Conservation (phyloP, 768 basidiomycete genomes). For the Psilocybe cyanescens region DNA sequence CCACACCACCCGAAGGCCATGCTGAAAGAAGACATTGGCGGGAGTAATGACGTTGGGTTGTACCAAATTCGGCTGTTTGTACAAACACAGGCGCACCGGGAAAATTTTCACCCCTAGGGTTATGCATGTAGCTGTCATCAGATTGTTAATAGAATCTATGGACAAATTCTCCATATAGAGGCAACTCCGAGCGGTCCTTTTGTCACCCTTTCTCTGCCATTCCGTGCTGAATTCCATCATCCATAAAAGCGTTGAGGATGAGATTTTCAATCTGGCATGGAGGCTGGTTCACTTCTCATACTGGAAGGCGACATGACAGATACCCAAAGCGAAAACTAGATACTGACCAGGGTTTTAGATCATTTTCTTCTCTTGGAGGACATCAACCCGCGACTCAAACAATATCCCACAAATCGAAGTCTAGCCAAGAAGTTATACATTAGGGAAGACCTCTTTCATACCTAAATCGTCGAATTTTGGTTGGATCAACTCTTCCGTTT, state of each 20-base stretch:
- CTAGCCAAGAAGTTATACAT: neutral
- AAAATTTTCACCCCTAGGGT: neutral
- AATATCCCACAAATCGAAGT: neutral
- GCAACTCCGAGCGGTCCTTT: neutral
- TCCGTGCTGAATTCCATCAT: neutral
- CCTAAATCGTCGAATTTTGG: constrained; percentile 4
- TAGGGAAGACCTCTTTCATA: constrained; percentile 1
- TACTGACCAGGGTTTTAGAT: neutral
- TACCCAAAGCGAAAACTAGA: neutral
- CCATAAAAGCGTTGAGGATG: no score
- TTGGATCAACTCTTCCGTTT: neutral
- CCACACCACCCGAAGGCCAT: no score
- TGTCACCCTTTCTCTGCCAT: neutral
- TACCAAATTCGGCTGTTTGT: no score
- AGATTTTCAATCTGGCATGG: no score
- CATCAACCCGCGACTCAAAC: neutral
- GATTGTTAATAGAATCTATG: neutral
- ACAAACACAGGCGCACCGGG: neutral
- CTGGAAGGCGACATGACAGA: no score
- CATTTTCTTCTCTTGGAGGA: neutral
- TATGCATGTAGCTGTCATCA: no score
- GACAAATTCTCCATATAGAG: constrained; percentile 2
- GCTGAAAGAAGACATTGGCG: no score
- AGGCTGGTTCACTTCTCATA: no score
- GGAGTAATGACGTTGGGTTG: no score